Conservation (phyloP, 2,329 filamentous ascomycete species). For the Hypoxylon sp. region DNA sequence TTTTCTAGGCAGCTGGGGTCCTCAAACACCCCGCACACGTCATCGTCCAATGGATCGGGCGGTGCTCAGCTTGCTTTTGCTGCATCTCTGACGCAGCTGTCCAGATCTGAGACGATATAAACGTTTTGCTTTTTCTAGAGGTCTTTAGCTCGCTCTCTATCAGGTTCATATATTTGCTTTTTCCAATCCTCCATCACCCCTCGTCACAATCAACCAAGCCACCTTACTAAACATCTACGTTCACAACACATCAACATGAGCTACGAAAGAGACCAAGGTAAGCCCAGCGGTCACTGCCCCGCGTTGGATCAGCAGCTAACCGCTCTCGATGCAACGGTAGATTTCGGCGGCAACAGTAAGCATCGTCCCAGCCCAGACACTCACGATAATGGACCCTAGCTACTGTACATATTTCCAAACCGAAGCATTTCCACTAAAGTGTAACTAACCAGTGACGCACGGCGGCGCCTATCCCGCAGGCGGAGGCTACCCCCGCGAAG, state of each 20-base stretch:
- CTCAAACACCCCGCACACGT: constrained; percentile 47
- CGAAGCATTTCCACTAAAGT: constrained; percentile 9
- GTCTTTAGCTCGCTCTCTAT: neutral
- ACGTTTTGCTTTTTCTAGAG: constrained; percentile 14
- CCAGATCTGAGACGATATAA: constrained; percentile 32
- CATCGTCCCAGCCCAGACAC: neutral
- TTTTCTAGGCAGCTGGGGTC: constrained; percentile 11
- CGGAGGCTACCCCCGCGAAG: constrained; percentile 54
- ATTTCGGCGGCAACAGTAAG: constrained; percentile 49
- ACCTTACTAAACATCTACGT: neutral
- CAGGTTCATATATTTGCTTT: constrained; percentile 4
- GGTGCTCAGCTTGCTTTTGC: constrained; percentile 28
- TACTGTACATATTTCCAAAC: constrained; percentile 5
- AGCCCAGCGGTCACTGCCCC: constrained; percentile 28
- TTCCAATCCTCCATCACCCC: neutral
- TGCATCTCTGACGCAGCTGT: constrained; percentile 41
- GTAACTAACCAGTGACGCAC: constrained; percentile 46
- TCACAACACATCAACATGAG: constrained; percentile 13
- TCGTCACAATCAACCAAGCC: neutral
- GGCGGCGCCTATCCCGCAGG: constrained; percentile 52
- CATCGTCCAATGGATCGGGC: constrained; percentile 43
- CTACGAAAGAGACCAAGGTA: constrained; percentile 43
- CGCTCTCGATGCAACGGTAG: constrained; percentile 37
- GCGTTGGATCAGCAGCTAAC: constrained; percentile 37
- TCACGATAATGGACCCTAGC: neutral